A percentile compares a stretch with the other conserved stretches of the same genome.
Conservation (phyloP, 352 stramenopile species). For the Pythium sukuiense region DNA sequence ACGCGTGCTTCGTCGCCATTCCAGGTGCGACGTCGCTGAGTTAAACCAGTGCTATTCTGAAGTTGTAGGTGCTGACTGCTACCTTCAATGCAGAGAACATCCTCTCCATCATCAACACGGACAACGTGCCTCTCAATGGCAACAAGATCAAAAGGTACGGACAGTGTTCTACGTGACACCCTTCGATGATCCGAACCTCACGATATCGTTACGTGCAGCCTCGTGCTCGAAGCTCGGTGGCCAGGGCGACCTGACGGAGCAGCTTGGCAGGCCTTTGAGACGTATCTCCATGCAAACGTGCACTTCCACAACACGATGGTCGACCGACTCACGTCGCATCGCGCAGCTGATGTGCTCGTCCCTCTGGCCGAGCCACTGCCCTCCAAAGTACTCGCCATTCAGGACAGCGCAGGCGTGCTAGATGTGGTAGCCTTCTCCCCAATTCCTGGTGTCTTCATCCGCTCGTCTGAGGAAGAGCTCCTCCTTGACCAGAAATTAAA, state of each 20-base stretch:
- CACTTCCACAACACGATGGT: constrained; percentile 89
- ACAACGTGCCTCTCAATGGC: constrained; percentile 78
- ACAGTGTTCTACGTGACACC: not conserved
- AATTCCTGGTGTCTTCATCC: constrained; percentile 45
- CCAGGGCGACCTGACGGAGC: constrained; percentile 21
- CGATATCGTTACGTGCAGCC: constrained; percentile 8
- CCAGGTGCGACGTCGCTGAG: constrained; percentile 5
- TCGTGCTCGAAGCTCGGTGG: constrained; percentile 35
- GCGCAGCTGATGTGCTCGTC: constrained; percentile 40
- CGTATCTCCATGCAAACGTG: constrained; percentile 48
- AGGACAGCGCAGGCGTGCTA: constrained; percentile 50
- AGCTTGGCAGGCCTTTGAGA: constrained; percentile 28
- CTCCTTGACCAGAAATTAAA: constrained; percentile 88
- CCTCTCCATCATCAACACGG: constrained; percentile 76
- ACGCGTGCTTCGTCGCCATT: constrained; percentile 29
- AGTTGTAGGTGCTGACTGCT: not conserved
- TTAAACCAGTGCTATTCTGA: not conserved
- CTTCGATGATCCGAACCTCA: not conserved
- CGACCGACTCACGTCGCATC: constrained; percentile 63
- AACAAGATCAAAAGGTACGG: constrained; percentile 44
- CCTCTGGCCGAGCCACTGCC: constrained; percentile 62
- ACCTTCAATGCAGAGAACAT: constrained; percentile 27
- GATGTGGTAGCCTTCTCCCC: constrained; percentile 28
- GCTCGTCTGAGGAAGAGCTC: constrained; percentile 40
- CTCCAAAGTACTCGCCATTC: constrained; percentile 61